Percentiles rank a stretch among this genome's conserved stretches.
Evolutionary conservation across 2,329 filamentous ascomycete genomes (phyloP).

Genomic region (Hypoxylon sp.): DNA sequence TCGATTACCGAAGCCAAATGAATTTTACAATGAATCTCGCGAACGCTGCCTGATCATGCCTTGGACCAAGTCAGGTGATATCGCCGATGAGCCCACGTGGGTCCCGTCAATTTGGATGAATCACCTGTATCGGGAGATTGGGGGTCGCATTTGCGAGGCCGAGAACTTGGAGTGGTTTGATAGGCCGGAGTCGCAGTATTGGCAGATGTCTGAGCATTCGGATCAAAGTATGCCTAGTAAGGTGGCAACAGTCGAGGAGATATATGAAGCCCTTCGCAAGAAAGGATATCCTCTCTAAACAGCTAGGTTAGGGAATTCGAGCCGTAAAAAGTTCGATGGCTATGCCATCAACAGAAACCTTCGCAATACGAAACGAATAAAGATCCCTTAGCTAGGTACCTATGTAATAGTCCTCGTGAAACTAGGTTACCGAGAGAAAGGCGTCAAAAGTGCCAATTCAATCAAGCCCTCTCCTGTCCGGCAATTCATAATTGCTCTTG

Average conservation of each 20-base stretch:
- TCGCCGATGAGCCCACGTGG: neutral
- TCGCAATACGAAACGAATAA: too few species aligned
- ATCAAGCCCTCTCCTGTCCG: too few species aligned
- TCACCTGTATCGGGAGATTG: neutral
- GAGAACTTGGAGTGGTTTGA: neutral
- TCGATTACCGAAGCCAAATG: neutral
- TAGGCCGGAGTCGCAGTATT: neutral
- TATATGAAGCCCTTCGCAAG: neutral
- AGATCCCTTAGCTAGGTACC: too few species aligned
- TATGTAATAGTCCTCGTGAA: too few species aligned
- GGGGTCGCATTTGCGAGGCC: neutral
- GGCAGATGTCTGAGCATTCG: neutral
- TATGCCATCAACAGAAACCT: too few species aligned
- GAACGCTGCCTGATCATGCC: neutral
- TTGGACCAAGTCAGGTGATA: neutral
- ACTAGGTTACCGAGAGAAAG: too few species aligned
- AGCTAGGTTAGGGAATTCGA: too few species aligned
- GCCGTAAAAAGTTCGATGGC: too few species aligned
- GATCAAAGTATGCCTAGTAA: neutral
- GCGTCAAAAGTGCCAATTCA: too few species aligned
- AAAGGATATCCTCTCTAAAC: neutral
- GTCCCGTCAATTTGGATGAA: neutral
- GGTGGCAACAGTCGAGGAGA: neutral
- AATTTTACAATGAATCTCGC: neutral
- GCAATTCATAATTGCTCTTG: too few species aligned